Conservation (phyloP, 1,284 basidiomycete genomes). For the Nidula niveotomentosa region DNA sequence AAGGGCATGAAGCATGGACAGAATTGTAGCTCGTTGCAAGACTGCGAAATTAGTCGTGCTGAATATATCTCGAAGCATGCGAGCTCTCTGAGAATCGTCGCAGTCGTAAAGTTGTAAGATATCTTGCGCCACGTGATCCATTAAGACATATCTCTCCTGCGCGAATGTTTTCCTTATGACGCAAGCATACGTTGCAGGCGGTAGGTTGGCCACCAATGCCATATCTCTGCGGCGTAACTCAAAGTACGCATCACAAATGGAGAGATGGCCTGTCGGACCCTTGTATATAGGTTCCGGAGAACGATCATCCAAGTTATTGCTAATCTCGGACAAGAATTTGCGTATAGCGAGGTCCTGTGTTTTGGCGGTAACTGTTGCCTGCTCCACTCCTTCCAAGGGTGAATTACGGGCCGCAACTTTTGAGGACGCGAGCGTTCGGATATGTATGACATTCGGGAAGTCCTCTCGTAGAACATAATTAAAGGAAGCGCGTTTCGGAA, state of each 20-base stretch:
- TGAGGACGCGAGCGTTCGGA: no score
- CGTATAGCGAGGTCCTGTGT: no score
- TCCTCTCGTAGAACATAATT: no score
- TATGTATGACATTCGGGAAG: no score
- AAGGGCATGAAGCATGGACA: not conserved
- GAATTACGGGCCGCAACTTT: no score
- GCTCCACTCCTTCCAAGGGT: no score
- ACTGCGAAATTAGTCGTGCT: not conserved
- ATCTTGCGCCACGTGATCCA: not conserved
- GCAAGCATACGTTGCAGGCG: constrained; percentile 3
- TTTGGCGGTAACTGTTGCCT: no score
- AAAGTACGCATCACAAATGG: not conserved
- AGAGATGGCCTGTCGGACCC: not conserved
- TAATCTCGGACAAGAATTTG: no score
- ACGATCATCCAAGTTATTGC: no score
- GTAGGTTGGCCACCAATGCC: constrained; percentile 3
- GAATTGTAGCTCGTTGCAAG: not conserved
- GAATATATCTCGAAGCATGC: not conserved
- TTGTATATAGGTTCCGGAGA: no score
- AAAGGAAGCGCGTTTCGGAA: constrained; percentile 12
- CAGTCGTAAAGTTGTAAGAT: not conserved
- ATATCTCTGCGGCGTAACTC: constrained; percentile 3
- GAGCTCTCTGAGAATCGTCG: not conserved
- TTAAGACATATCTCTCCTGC: not conserved
- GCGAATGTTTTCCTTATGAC: constrained; percentile 3